Conservation (phyloP, 2,329 filamentous ascomycete genomes). For the Cytospora schulzeri region DNA sequence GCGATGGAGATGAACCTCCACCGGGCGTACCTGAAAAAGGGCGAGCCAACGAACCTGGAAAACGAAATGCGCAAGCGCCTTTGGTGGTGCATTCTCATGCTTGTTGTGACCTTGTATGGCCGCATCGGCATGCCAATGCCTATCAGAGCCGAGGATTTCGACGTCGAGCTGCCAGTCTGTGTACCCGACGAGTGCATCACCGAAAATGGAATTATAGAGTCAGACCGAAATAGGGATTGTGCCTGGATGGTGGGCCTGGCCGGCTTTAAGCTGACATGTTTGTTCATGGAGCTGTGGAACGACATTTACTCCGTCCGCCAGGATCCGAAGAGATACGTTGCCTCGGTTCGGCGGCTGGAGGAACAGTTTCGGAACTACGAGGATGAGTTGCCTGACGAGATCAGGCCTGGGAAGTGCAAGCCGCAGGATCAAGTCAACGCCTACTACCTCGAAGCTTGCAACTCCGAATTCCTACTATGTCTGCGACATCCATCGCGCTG, state of each 20-base stretch:
- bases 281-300: conserved; percentile 74
- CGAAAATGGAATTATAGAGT: conserved; percentile 61
- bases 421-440: conserved; percentile 52
- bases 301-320: conserved; percentile 73
- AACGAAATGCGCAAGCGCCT: conserved; percentile 77
- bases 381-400: conserved; percentile 62
- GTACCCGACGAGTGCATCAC: conserved; percentile 71
- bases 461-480: conserved; percentile 60
- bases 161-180: conserved; percentile 73
- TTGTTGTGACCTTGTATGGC: conserved; percentile 70
- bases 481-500: conserved; percentile 64
- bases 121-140: conserved; percentile 79
- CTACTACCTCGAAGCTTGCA: conserved; percentile 56
- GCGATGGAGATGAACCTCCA: conserved; percentile 78
- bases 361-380: conserved; percentile 64
- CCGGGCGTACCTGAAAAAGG: conserved; percentile 60
- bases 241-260: conserved; percentile 68
- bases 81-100: conserved; percentile 72
- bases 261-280: conserved; percentile 64
- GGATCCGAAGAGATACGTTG: conserved; percentile 63
- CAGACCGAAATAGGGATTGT: conserved; percentile 59
- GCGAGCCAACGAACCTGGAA: conserved; percentile 57
- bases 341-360: conserved; percentile 66
- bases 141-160: conserved; percentile 73
- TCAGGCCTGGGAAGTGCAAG: conserved; percentile 51